These are phyloP conservation scores for Thalassiosira exigua DNA, from an alignment of 352 stramenopile genomes.

Conservation along the genomic window DNA sequence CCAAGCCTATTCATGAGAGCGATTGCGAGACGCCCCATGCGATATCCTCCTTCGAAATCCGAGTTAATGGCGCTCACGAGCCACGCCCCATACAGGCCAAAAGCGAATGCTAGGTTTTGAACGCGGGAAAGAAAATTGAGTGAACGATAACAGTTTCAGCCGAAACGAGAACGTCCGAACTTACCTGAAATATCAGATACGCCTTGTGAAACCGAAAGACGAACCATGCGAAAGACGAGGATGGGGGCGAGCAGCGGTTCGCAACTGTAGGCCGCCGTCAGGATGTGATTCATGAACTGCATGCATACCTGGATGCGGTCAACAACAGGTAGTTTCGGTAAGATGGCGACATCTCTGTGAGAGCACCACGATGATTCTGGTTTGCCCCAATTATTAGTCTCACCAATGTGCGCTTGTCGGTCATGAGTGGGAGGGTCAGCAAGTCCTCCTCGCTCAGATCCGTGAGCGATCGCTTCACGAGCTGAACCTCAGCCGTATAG, in stretches of 20 bases:
- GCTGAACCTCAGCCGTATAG: conserved; percentile 16
- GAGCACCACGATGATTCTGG: too few relatives aligned
- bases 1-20: conserved; percentile 45
- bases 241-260: conserved; percentile 47
- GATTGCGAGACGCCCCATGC: conserved; percentile 50
- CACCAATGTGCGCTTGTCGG: conserved; percentile 22
- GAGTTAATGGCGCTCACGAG: conserved; percentile 21
- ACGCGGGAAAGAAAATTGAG: too few relatives aligned
- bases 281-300: conserved; percentile 49
- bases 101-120: conserved; percentile 45
- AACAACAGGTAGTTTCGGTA: too few relatives aligned
- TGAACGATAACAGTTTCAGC: too few relatives aligned
- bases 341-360: too few relatives aligned
- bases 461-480: conserved; percentile 29
- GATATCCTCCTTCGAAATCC: conserved; percentile 48
- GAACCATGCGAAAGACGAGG: conserved; percentile 55
- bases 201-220: conserved; percentile 49
- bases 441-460: conserved; percentile 28
- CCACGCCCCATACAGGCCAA: conserved; percentile 45
- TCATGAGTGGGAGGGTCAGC: conserved; percentile 47
- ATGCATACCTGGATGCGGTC: conserved; percentile 45
- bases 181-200: conserved; percentile 52
- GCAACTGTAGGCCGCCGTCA: conserved; percentile 32
- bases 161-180: too few relatives aligned
- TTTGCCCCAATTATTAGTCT: too few relatives aligned